Evolutionary conservation across 2,329 filamentous ascomycete genomes (phyloP).

Genomic region (Fusarium sp.): DNA sequence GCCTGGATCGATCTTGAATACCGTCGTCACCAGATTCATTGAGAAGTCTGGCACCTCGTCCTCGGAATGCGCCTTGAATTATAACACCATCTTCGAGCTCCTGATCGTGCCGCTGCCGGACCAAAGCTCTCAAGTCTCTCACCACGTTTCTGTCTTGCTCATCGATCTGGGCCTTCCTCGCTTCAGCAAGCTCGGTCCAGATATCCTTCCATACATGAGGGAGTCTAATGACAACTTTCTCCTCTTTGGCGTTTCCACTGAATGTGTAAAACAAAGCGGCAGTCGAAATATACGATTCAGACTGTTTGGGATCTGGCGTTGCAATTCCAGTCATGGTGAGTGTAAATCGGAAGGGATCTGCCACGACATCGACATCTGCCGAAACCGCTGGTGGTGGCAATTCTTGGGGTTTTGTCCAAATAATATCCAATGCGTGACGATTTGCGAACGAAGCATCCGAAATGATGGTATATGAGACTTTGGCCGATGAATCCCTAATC

Average conservation of each 20-base stretch:
- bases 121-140: slow-evolving; percentile 72
- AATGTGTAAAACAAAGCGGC: slow-evolving; percentile 84
- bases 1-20: slow-evolving; percentile 55
- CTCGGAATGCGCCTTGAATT: slow-evolving; percentile 78
- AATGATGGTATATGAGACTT: slow-evolving; percentile 72
- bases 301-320: slow-evolving; percentile 79
- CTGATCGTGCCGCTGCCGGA: slow-evolving; percentile 73
- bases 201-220: slow-evolving; percentile 85
- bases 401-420: slow-evolving; percentile 80
- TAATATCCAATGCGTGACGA: slow-evolving; percentile 76
- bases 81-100: slow-evolving; percentile 79
- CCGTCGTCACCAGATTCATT: slow-evolving; percentile 61
- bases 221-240: slow-evolving; percentile 82
- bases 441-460: slow-evolving; percentile 80
- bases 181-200: slow-evolving; percentile 79
- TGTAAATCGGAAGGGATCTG: slow-evolving; percentile 62
- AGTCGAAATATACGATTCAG: slow-evolving; percentile 86
- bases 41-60: slow-evolving; percentile 59
- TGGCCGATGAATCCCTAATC: slow-evolving; percentile 72
- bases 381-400: slow-evolving; percentile 48
- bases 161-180: slow-evolving; percentile 75
- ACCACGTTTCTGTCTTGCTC: slow-evolving; percentile 74
- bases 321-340: slow-evolving; percentile 80
- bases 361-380: slow-evolving; percentile 55
- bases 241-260: slow-evolving; percentile 79